Evolutionary conservation across 2,329 filamentous ascomycete species (phyloP).

Genomic region (Claviceps sp.): DNA sequence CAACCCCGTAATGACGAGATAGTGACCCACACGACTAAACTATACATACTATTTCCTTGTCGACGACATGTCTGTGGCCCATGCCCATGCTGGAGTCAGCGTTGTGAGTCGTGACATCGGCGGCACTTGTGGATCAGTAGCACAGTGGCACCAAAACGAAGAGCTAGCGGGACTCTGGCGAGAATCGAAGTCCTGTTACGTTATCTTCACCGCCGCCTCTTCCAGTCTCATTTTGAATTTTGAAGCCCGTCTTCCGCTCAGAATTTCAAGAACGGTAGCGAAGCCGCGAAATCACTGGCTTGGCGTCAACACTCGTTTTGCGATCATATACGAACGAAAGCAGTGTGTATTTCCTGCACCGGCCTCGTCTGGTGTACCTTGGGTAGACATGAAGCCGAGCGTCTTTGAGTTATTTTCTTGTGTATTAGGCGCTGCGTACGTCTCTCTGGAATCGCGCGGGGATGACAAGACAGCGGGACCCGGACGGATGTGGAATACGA

Average conservation of each 20-base stretch:
- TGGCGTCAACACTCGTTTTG: constrained; percentile 72
- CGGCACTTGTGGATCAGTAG: too few species aligned
- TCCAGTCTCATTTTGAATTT: constrained; percentile 68
- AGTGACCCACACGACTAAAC: too few species aligned
- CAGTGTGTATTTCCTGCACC: not conserved
- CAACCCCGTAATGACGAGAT: constrained; percentile 10
- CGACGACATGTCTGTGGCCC: too few species aligned
- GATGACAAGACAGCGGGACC: constrained; percentile 72
- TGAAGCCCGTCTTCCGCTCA: constrained; percentile 80
- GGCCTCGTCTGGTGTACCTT: constrained; percentile 30
- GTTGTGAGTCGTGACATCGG: too few species aligned
- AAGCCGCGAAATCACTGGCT: constrained; percentile 52
- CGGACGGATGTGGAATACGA: constrained; percentile 90
- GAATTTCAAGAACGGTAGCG: constrained; percentile 65
- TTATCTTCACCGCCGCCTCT: too few species aligned
- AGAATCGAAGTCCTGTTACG: too few species aligned
- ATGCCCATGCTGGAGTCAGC: too few species aligned
- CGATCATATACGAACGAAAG: constrained; percentile 63
- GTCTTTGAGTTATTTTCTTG: constrained; percentile 89
- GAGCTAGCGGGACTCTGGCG: too few species aligned
- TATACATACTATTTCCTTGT: too few species aligned
- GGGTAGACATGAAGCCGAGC: constrained; percentile 62
- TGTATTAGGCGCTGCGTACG: constrained; percentile 91
- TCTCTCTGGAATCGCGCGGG: constrained; percentile 95
- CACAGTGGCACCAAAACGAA: too few species aligned